These are phyloP conservation scores for Picea abies DNA, from an alignment of 83 land plant genomes.

Conservation along the genomic window DNA sequence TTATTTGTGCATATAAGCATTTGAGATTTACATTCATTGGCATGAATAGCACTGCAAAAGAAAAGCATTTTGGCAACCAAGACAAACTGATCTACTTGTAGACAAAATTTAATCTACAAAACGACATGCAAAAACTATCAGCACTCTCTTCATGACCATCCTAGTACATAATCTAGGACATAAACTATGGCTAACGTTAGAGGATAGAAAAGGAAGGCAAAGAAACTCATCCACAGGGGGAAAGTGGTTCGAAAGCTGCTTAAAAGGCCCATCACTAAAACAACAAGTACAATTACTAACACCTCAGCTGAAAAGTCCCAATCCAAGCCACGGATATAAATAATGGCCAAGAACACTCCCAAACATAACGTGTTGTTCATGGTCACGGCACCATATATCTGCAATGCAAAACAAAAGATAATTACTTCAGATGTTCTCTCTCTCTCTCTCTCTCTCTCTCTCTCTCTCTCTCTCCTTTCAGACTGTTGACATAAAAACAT, in stretches of 20 bases:
- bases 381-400: conserved; percentile 54
- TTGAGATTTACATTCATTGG: background rate
- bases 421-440: background rate
- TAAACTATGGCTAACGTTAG: conserved; percentile 38
- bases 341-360: conserved; percentile 41
- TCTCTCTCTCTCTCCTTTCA: background rate
- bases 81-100: background rate
- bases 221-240: conserved; percentile 35
- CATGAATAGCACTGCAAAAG: background rate
- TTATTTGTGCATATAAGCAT: no score
- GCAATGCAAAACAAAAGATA: conserved; percentile 24
- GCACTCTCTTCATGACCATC: conserved; percentile 24
- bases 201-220: conserved; percentile 50
- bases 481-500: background rate
- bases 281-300: conserved; percentile 34
- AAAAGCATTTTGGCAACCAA: background rate
- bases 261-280: conserved; percentile 33
- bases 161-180: conserved; percentile 36
- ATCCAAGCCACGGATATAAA: conserved; percentile 35
- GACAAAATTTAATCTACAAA: background rate
- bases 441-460: no score
- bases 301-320: conserved; percentile 60
- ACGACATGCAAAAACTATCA: background rate
- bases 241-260: conserved; percentile 37
- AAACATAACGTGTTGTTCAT: conserved; percentile 55